Evolutionary conservation across 768 basidiomycete genomes (phyloP).

Genomic region (Tricholoma matsutake): DNA sequence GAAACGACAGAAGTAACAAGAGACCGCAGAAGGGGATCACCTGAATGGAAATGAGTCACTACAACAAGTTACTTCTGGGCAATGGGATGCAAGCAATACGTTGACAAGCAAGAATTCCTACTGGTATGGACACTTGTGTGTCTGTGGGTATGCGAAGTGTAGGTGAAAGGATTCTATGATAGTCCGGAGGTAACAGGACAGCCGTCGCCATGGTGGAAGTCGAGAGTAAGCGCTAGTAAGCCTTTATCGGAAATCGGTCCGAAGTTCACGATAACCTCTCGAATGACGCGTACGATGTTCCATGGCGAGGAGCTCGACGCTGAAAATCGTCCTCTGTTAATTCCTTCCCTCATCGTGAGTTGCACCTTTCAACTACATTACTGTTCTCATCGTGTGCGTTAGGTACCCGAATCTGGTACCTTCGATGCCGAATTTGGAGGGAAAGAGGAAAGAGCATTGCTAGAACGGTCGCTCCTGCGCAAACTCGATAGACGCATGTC

Average conservation of each 20-base stretch:
- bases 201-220: slow-evolving; percentile 32
- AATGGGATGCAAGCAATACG: slow-evolving; percentile 36
- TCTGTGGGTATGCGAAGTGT: slow-evolving; percentile 54
- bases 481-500: slow-evolving; percentile 59
- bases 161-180: slow-evolving; percentile 63
- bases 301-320: background rate
- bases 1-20: slow-evolving; percentile 57
- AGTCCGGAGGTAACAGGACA: slow-evolving; percentile 46
- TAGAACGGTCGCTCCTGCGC: slow-evolving; percentile 51
- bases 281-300: too few relatives aligned
- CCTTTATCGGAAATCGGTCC: background rate
- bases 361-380: background rate
- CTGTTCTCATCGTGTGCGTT: background rate
- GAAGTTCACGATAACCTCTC: too few relatives aligned
- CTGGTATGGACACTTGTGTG: slow-evolving; percentile 52
- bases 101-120: slow-evolving; percentile 79
- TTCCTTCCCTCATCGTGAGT: background rate
- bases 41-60: slow-evolving; percentile 31
- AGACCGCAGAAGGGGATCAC: slow-evolving; percentile 64
- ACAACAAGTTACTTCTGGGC: background rate
- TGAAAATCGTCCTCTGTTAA: background rate
- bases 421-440: slow-evolving; percentile 48
- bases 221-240: background rate
- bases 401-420: background rate
- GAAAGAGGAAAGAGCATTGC: slow-evolving; percentile 37